Evolutionary conservation across 2,329 filamentous ascomycete genomes (phyloP), one percentile per base, ranked within the genome.

Genomic region (Aspergillus tanneri): DNA sequence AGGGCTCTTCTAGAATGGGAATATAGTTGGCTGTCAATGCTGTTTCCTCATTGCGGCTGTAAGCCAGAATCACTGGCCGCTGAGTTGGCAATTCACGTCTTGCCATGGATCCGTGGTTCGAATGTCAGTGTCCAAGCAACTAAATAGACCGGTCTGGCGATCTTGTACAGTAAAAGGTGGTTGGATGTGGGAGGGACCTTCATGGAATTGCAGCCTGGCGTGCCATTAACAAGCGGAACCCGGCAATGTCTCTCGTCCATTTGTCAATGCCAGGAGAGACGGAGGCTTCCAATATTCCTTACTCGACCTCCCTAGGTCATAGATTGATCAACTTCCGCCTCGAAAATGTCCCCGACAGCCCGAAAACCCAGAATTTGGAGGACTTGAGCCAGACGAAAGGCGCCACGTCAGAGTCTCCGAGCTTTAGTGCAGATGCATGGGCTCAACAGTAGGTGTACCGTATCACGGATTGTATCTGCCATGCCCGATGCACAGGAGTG

Each of bases 321-420:
- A 43, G 54, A 53, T 57, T 54, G 55, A 53, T 43, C 41, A 54
- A 55, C 52, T 58, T 35, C 36, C 57, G 48, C 50, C 57, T 53
- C 56, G 57, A 55, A 50, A 56, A 41, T 50, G 53, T 55, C 47
- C 53, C 47, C 55, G 50, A 46, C 57, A 62, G 57, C 54, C 54
- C 43, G 56, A 50, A 50, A 50, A 57, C 54, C 53, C 53, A 57
- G 49, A 47, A 62, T 54, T 59, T 49, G 49, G 41, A 59, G 42
- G 47, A 46, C 48, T 37, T 53, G 51, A 58, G 54, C 68, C 67
- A 70, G 61, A 69, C 61, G 55, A 53, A 59, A 56, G 49, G 49
- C 60, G 68, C 68, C 68, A 71, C 68, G 68, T 71, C 68, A 71
- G 66, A 68, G 61, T 60, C 58, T 64, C 61, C 56, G 64, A 65